These are phyloP conservation scores for Austroboletus festivus DNA, from an alignment of 768 basidiomycete species.

Conservation along the genomic window DNA sequence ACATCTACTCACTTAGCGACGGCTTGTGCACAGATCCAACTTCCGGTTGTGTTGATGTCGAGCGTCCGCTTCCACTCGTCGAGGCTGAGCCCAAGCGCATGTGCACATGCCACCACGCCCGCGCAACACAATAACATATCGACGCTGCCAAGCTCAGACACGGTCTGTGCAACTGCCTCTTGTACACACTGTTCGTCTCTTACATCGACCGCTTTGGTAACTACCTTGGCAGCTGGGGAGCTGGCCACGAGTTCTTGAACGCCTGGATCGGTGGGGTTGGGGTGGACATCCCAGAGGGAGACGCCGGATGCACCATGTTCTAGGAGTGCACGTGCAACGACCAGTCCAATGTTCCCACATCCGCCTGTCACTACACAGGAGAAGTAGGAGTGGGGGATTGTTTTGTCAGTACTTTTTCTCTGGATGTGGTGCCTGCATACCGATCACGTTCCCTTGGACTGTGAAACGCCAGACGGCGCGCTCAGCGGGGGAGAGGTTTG, in stretches of 20 bases:
- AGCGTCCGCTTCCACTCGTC: conserved; percentile 38
- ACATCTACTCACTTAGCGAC: conserved; percentile 33
- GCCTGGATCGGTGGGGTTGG: conserved; percentile 2
- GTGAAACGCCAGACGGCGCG: conserved; percentile 36
- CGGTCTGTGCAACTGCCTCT: conserved; percentile 26
- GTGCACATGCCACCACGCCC: conserved; percentile 36
- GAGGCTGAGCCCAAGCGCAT: conserved; percentile 31
- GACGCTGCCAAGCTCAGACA: conserved; percentile 31
- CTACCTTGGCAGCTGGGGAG: conserved; percentile 32
- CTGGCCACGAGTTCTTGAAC: conserved; percentile 22
- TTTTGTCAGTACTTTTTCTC: background rate
- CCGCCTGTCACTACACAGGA: conserved; percentile 40
- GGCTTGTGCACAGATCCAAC: conserved; percentile 43
- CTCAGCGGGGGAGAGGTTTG: conserved; percentile 19
- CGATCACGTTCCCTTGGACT: conserved; percentile 40
- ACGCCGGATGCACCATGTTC: conserved; percentile 40
- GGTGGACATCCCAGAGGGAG: conserved; percentile 26
- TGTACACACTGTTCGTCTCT: conserved; percentile 21
- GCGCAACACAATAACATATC: conserved; percentile 43
- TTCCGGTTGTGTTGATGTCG: conserved; percentile 44
- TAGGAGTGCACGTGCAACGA: conserved; percentile 38
- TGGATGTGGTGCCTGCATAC: conserved; percentile 19
- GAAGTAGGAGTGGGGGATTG: background rate
- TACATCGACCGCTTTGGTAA: conserved; percentile 36
- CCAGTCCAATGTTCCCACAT: conserved; percentile 38